Evolutionary conservation across 805 yeast species (phyloP), one percentile per base, ranked within the genome.

Genomic region (Ogataea salicorniae): DNA sequence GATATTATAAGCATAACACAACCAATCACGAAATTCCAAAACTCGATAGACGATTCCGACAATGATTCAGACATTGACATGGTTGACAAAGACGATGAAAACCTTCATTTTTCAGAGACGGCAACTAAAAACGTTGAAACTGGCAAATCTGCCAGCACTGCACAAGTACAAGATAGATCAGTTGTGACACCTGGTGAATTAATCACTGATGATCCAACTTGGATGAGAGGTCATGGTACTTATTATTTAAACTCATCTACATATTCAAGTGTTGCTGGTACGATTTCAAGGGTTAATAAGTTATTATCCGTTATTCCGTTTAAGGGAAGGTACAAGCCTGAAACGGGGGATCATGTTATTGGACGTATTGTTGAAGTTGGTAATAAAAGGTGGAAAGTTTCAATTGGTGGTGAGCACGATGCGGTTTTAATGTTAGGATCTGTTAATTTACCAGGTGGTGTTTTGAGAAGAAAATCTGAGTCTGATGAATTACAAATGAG

Each of bases 141-240:
- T 22, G 20, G 13, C 9, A 20, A 20, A 42, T 3, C 18, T 43
- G 4, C 38, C 36, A 29, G 48, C 46, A 31, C 43, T 43, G 16
- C 33, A 22, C 22, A 15, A 39, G 39, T 36, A 18, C 29, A 67
- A 16, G 66, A 65, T 40, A 67, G 52, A 6, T 55, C 67, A 13
- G 67, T 94, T 9, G 96, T 92, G 17, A 89, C 97, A 1, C 99
- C 99, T 0, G 99, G 99, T 9, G 97, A 94, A 63, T 70, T 91
- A 43, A 87, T 94, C n/a, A 94, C 98, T 0, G 94, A 87, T 56
- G 98, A 94, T 60, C 87, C 96, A 6, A 77, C 84, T 2, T 94
- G 98, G 97, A 94, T 94, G 99, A 80, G 95, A 61, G 99, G 99
- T 31, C 99, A 92, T 62, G 99, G 99, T 6, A 94, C 98, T 0